A percentile compares a stretch with the other conserved stretches of the same genome.
phyloP scores from a whole-genome alignment of 768 basidiomycete genomes.

The Naganishia onofrii region DNA sequence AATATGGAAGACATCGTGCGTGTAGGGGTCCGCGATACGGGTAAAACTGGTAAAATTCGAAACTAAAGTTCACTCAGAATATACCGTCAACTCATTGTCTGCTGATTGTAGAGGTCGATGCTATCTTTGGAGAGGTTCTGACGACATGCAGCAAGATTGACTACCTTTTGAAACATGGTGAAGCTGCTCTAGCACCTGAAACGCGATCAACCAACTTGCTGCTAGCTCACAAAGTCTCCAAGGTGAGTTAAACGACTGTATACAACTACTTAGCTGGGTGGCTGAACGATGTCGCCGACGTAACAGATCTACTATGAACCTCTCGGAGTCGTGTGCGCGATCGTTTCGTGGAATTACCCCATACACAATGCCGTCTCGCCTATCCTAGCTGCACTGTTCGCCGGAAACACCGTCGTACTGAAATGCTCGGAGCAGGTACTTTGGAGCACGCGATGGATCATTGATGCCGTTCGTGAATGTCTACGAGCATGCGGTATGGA shows the following conservation, averaged over 20 bases:
- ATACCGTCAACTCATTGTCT: conserved; percentile 21
- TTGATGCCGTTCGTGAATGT: conserved; percentile 72
- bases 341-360: conserved; percentile 71
- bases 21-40: conserved; percentile 88
- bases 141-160: conserved; percentile 94
- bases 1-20: conserved; percentile 70
- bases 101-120: conserved; percentile 72
- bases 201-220: conserved; percentile 59
- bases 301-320: conserved; percentile 69
- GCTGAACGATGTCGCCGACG: neutral
- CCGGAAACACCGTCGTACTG: conserved; percentile 83
- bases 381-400: conserved; percentile 82
- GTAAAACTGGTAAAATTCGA: conserved; percentile 65
- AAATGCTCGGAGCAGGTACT: conserved; percentile 70
- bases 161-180: conserved; percentile 84
- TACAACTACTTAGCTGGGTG: neutral
- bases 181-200: conserved; percentile 70
- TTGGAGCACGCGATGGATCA: conserved; percentile 76
- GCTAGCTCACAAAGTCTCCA: conserved; percentile 52
- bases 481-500: conserved; percentile 78
- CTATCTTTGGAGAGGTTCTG: conserved; percentile 87
- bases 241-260: conserved; percentile 37
- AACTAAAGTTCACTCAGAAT: neutral
- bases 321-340: conserved; percentile 83
- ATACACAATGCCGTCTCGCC: conserved; percentile 93